Percentiles rank a stretch among this genome's conserved stretches.
phyloP scores from a whole-genome alignment of 108 stramenopile species.

The Skeletonema menzelii region DNA sequence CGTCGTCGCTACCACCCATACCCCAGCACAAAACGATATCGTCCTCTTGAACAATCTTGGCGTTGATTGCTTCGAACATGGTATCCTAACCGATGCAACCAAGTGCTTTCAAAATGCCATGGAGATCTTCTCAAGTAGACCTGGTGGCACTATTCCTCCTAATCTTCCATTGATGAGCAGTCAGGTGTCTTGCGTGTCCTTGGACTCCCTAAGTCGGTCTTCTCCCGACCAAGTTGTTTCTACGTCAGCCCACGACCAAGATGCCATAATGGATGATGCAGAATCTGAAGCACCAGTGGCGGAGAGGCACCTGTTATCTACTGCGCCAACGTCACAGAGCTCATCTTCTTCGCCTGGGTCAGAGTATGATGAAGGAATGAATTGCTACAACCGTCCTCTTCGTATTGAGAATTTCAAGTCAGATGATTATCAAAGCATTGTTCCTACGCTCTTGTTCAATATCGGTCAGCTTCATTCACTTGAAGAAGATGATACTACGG shows the following conservation, averaged over 20 bases:
- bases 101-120: slow-evolving; percentile 20
- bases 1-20: not conserved
- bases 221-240: not conserved
- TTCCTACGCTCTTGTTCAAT: slow-evolving; percentile 54
- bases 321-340: not conserved
- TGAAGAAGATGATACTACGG: slow-evolving; percentile 4
- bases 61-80: slow-evolving; percentile 15
- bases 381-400: slow-evolving; percentile 34
- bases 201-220: not conserved
- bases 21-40: not conserved
- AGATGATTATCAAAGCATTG: slow-evolving; percentile 4
- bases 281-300: not conserved
- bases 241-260: not conserved
- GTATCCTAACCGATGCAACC: slow-evolving; percentile 4
- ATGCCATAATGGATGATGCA: not conserved
- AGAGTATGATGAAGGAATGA: slow-evolving; percentile 71
- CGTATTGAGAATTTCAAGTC: slow-evolving; percentile 23
- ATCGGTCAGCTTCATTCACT: slow-evolving; percentile 42
- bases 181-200: not conserved
- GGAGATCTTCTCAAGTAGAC: not conserved
- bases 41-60: slow-evolving; percentile 18
- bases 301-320: not conserved
- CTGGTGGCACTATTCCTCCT: not conserved
- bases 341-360: not conserved
- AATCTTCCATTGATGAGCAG: not conserved